Base-by-base conservation (phyloP, 768 basidiomycete species). In the Lactifluus subvellereus region DNA sequence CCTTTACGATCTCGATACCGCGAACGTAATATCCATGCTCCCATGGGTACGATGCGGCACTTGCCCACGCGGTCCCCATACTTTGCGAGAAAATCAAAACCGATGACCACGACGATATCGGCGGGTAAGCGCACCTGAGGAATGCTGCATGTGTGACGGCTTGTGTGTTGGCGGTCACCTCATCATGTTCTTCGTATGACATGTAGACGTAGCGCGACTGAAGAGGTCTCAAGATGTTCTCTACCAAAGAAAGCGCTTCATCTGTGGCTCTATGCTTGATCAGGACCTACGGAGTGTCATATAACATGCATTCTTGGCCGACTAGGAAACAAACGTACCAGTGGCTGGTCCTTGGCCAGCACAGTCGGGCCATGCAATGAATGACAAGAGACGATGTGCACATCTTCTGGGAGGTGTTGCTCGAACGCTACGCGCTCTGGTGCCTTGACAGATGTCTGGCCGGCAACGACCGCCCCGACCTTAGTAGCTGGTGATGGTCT, bases 121-220 rank as follows among this genome's bases (percentile, higher is more conserved):
- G 33, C 22, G 16, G 22, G 9, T 42, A 40, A 22, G 65, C 74
- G 16, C 73, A 94, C 95, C 88, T 93, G 20, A 99, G 79, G 78
- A 98, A 98, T 0, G 97, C 97, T 13, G 96, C 96, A 69, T 99
- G 97, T 0, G 94, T 98, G 14, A 97, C 96, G 0, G 96, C 97
- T 74, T 99, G 97, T 0, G 97, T 98, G 68, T 98, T 98, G 13
- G 97, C 97, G 0, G 97, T 99, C 53, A 98, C 91, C 47, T 84
- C 79, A 70, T 99, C 97, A 70, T 99, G 97, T 58, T 98, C 94
- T 65, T 95, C 91, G 74, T 97, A 98, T n/a, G 86, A 88, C 45
- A 99, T 79, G 72, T 98, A 87, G 43, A 99, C 96, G 68, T 86
- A 92, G 59, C 94, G 85, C 2, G 90, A 92, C 51, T 82, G 79